Conservation (phyloP, 1,139 yeast species). For the Geotrichum carabidarum region DNA sequence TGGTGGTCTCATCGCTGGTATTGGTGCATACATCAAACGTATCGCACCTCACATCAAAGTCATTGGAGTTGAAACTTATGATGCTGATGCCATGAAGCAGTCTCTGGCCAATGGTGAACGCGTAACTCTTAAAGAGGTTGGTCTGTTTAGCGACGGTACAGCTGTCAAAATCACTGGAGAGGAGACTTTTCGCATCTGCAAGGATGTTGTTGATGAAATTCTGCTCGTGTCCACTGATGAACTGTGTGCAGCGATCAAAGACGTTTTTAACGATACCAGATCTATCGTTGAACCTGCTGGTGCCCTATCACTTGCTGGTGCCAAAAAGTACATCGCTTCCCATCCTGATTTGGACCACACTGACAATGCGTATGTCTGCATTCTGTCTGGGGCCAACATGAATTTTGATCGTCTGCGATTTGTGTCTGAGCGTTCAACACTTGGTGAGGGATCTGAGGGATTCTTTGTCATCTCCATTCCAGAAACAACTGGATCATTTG, state of each 20-base stretch:
- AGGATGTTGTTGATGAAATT: conserved; percentile 79
- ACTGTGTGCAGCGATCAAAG: conserved; percentile 95
- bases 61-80: conserved; percentile 93
- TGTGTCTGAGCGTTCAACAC: conserved; percentile 95
- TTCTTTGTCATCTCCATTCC: conserved; percentile 87
- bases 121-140: conserved; percentile 61
- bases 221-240: conserved; percentile 88
- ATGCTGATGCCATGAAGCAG: conserved; percentile 83
- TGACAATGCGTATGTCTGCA: conserved; percentile 61
- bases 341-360: conserved; percentile 58
- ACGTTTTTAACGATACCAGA: conserved; percentile 91
- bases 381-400: conserved; percentile 95
- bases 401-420: conserved; percentile 92
- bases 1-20: conserved; percentile 91
- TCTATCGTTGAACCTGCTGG: conserved; percentile 96
- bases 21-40: conserved; percentile 82
- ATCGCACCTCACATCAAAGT: conserved; percentile 96
- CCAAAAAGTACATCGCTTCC: conserved; percentile 66
- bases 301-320: conserved; percentile 91
- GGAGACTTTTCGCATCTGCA: conserved; percentile 81
- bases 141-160: conserved; percentile 99
- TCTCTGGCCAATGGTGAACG: conserved; percentile 58
- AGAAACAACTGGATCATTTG: conserved; percentile 86
- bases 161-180: conserved; percentile 88
- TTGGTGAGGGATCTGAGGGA: conserved; percentile 96